A percentile compares a stretch with the other conserved stretches of the same genome.
Conservation (phyloP, 2,329 filamentous ascomycete genomes). For the Fusarium continuum region DNA sequence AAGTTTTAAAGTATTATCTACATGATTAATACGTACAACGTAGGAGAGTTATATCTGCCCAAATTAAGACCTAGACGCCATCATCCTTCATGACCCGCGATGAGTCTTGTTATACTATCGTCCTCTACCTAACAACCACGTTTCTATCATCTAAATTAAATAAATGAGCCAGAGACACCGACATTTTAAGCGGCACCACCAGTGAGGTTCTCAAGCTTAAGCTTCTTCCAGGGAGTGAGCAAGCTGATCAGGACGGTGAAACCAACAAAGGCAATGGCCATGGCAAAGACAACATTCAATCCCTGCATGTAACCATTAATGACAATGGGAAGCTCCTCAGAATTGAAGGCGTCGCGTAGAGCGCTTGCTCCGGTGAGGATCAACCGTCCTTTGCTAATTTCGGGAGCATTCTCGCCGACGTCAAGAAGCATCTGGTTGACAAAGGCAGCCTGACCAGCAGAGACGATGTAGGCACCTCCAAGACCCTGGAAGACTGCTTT, state of each 20-base stretch:
- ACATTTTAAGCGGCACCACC: constrained; percentile 45
- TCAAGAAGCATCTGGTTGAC: constrained; percentile 54
- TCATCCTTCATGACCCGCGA: neutral
- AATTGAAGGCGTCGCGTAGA: constrained; percentile 61
- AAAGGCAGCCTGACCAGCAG: constrained; percentile 58
- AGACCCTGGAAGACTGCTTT: constrained; percentile 57
- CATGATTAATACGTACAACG: constrained; percentile 16
- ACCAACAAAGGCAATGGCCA: constrained; percentile 60
- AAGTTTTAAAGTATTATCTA: neutral
- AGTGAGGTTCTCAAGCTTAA: constrained; percentile 44
- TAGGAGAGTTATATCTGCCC: constrained; percentile 12
- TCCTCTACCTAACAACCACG: neutral
- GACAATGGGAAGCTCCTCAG: constrained; percentile 61
- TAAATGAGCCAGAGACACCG: neutral
- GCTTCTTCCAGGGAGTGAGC: constrained; percentile 51
- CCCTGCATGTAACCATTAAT: constrained; percentile 70
- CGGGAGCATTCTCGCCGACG: constrained; percentile 48
- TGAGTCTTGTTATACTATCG: neutral
- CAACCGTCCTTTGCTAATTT: constrained; percentile 49
- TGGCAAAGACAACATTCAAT: constrained; percentile 69
- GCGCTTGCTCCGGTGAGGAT: constrained; percentile 62
- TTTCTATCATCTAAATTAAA: neutral
- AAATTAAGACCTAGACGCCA: constrained; percentile 10
- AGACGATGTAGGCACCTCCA: constrained; percentile 61
- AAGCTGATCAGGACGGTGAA: constrained; percentile 50